A percentile compares a stretch with the other conserved stretches of the same genome.
Evolutionary conservation across 2,329 filamentous ascomycete species (phyloP).

Genomic region (Aspergillus intermedius): DNA sequence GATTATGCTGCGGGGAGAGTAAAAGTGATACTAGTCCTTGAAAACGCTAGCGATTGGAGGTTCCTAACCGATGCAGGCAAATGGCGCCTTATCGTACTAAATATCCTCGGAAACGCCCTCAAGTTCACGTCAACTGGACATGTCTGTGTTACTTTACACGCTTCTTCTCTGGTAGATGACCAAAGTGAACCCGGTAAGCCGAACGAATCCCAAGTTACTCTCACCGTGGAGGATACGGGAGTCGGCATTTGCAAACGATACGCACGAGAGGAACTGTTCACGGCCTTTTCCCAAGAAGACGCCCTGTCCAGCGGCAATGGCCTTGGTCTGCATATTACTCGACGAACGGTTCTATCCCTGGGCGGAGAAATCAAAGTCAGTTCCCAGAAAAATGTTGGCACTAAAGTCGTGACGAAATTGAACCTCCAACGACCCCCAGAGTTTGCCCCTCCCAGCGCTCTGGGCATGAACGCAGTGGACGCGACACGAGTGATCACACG

Average conservation of each 20-base stretch:
- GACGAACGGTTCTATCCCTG: conserved; percentile 24
- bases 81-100: conserved; percentile 10
- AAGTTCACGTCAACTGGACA: conserved; percentile 10
- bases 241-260: conserved; percentile 22
- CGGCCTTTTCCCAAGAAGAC: conserved; percentile 56
- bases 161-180: neutral
- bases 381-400: conserved; percentile 20
- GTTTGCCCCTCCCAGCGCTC: neutral
- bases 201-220: conserved; percentile 8
- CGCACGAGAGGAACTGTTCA: conserved; percentile 37
- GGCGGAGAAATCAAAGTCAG: conserved; percentile 21
- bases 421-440: conserved; percentile 2
- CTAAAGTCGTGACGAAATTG: conserved; percentile 12
- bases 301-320: conserved; percentile 51
- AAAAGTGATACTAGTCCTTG: conserved; percentile 10
- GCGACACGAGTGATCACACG: neutral
- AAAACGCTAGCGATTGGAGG: conserved; percentile 4
- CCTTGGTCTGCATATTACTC: conserved; percentile 55
- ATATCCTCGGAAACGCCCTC: conserved; percentile 13
- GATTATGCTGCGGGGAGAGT: conserved; percentile 1
- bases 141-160: conserved; percentile 7
- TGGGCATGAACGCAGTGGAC: neutral
- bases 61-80: conserved; percentile 8
- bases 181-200: neutral
- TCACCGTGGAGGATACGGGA: conserved; percentile 25